Evolutionary conservation across 192 early-diverging fungal species (phyloP).

Genomic region (Coemansia furcata): DNA sequence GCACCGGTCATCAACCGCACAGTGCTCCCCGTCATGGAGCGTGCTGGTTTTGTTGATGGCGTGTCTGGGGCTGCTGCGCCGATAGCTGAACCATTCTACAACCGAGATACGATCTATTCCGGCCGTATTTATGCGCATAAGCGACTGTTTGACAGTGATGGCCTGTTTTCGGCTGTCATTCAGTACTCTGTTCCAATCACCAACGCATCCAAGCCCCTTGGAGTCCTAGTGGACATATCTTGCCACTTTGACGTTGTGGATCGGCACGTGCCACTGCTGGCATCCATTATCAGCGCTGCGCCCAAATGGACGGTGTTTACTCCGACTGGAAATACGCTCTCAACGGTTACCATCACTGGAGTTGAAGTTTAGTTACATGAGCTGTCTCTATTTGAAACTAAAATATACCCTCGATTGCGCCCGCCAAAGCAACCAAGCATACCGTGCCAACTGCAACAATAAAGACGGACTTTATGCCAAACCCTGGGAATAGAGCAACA

Average conservation of each 20-base stretch:
- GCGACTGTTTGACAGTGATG: slow-evolving; percentile 19
- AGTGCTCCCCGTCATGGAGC: slow-evolving; percentile 42
- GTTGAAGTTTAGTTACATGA: slow-evolving; percentile 17
- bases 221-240: slow-evolving; percentile 30
- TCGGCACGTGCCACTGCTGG: slow-evolving; percentile 35
- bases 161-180: slow-evolving; percentile 25
- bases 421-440: slow-evolving; percentile 27
- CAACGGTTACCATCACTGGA: slow-evolving; percentile 32
- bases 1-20: slow-evolving; percentile 24
- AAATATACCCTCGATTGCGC: slow-evolving; percentile 36
- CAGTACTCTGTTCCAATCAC: slow-evolving; percentile 31
- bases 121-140: slow-evolving; percentile 43
- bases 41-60: slow-evolving; percentile 26
- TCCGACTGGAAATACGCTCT: slow-evolving; percentile 38
- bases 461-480: slow-evolving; percentile 24
- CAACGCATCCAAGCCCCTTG: slow-evolving; percentile 14
- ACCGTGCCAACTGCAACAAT: slow-evolving; percentile 25
- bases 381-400: neutral
- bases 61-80: slow-evolving; percentile 10
- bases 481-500: slow-evolving; percentile 36
- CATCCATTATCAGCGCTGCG: slow-evolving; percentile 20
- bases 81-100: slow-evolving; percentile 18
- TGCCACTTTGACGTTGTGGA: slow-evolving; percentile 49
- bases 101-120: slow-evolving; percentile 34
- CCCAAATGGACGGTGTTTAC: slow-evolving; percentile 38